Evolutionary conservation across 179 eudicot species (phyloP), one percentile per base, ranked within the genome.

Genomic region (Heliamphora pulchella): DNA sequence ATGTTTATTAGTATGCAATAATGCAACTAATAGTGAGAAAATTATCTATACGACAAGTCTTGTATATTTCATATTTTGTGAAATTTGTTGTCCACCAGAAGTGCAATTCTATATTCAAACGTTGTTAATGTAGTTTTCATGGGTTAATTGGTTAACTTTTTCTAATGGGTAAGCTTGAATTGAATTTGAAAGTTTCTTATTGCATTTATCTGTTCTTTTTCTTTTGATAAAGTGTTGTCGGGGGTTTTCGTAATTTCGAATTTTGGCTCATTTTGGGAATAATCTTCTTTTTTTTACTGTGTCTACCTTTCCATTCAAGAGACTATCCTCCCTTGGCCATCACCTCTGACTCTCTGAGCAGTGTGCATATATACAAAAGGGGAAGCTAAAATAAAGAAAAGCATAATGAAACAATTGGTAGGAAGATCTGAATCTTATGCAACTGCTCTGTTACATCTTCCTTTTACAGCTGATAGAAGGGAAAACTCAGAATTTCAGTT

Each of bases 131-230:
- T 13, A 9, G 0, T 18, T 18, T 46, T 20, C n/a, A 41, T 18
- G 59, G 13, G 63, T 75, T 43, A 8, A 5, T 47, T 17, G 41
- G 0, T 5, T 55, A 22, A 14, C 39, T 68, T 76, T 76, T 76
- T 57, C 46, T 76, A 41, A 76, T 44, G 70, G 69, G 43, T n/a
- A 76, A 76, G 57, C 5, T 76, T 62, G 59, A 77, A 74, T 41
- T 43, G 43, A 74, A 10, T 55, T 39, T 13, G 77, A 1, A 74
- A 39, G 10, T 46, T 54, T 10, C 43, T 59, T 43, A 41, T 66
- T 48, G 46, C 2, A 4, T 31, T 66, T 17, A 18, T 20, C 48
- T 2, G 22, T 13, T 15, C 47, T 14, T 77, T 47, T 15, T 39
- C 55, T 48, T 64, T 77, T 31, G 18, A 63, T 63, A 77, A 67